Percentiles rank a stretch among this genome's conserved stretches.
phyloP scores from a whole-genome alignment of 2,329 filamentous ascomycete species.

The Hypoxylon sp. region DNA sequence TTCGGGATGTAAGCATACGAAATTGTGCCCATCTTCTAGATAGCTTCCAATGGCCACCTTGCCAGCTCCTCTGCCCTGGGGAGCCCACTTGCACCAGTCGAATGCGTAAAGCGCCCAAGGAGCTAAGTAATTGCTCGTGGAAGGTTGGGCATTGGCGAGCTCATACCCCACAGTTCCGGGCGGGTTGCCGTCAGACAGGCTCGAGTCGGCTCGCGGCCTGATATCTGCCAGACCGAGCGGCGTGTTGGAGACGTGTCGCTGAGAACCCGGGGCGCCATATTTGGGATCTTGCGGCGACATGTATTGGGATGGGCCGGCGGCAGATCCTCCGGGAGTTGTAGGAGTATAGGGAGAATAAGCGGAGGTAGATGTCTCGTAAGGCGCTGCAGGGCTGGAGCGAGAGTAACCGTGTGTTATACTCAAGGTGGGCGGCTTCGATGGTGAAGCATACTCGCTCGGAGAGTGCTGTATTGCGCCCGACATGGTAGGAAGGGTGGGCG shows the following conservation, averaged over 20 bases:
- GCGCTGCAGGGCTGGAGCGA: slow-evolving; percentile 82
- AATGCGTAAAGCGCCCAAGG: slow-evolving; percentile 97
- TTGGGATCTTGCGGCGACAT: slow-evolving; percentile 70
- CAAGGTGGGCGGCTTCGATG: slow-evolving; percentile 76
- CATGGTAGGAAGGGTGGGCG: slow-evolving; percentile 64
- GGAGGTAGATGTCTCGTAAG: slow-evolving; percentile 68
- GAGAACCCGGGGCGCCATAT: slow-evolving; percentile 70
- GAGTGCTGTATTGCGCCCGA: slow-evolving; percentile 59
- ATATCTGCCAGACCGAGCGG: slow-evolving; percentile 94
- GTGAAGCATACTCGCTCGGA: slow-evolving; percentile 60
- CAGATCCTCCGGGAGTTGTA: slow-evolving; percentile 73
- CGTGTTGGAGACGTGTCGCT: slow-evolving; percentile 81
- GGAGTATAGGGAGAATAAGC: slow-evolving; percentile 72
- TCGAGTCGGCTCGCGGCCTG: slow-evolving; percentile 86
- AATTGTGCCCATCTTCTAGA: slow-evolving; percentile 97
- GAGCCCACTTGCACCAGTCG: slow-evolving; percentile 99
- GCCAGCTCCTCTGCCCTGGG: slow-evolving; percentile 83
- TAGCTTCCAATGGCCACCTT: slow-evolving; percentile 97
- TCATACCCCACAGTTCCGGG: slow-evolving; percentile 76
- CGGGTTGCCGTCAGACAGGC: slow-evolving; percentile 79
- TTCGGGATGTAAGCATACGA: slow-evolving; percentile 69
- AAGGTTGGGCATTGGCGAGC: slow-evolving; percentile 72
- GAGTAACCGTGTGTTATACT: slow-evolving; percentile 82
- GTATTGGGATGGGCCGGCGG: slow-evolving; percentile 72
- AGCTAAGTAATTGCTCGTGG: slow-evolving; percentile 93